phyloP scores from a whole-genome alignment of 2,329 filamentous ascomycete species.

The Talaromyces sp. region DNA sequence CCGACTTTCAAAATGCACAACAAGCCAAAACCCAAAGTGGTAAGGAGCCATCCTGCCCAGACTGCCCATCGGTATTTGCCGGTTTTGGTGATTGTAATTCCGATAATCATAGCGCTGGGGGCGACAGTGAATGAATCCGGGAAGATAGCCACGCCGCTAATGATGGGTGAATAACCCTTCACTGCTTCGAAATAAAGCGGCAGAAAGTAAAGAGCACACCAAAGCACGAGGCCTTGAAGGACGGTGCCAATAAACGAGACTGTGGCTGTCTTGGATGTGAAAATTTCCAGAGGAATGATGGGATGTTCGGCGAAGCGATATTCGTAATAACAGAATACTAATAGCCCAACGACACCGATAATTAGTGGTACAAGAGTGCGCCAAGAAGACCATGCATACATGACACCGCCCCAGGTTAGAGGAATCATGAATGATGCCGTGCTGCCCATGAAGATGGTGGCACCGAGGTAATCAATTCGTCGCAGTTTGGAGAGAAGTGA shows the following conservation, averaged over 20 bases:
- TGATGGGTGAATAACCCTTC: slow-evolving; percentile 36
- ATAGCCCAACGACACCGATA: slow-evolving; percentile 23
- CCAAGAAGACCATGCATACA: slow-evolving; percentile 29
- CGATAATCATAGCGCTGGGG: slow-evolving; percentile 52
- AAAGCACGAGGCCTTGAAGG: slow-evolving; percentile 33
- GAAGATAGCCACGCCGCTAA: slow-evolving; percentile 53
- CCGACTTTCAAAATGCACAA: slow-evolving; percentile 20
- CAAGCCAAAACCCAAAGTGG: slow-evolving; percentile 55
- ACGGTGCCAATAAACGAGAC: slow-evolving; percentile 33
- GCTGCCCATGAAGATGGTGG: slow-evolving; percentile 24
- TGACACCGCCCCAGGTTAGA: slow-evolving; percentile 27
- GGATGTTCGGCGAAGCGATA: slow-evolving; percentile 21
- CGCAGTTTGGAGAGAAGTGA: slow-evolving; percentile 24
- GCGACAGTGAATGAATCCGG: slow-evolving; percentile 61
- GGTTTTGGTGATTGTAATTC: slow-evolving; percentile 46
- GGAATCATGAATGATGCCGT: slow-evolving; percentile 28
- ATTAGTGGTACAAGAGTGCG: slow-evolving; percentile 26
- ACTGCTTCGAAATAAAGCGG: slow-evolving; percentile 47
- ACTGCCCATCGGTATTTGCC: slow-evolving; percentile 59
- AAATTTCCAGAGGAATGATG: slow-evolving; percentile 42
- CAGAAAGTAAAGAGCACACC: slow-evolving; percentile 39
- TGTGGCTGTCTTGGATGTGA: slow-evolving; percentile 38
- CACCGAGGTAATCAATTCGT: slow-evolving; percentile 29
- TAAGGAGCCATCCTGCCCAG: slow-evolving; percentile 57
- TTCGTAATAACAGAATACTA: slow-evolving; percentile 21